A percentile compares a stretch with the other conserved stretches of the same genome.
These are phyloP conservation scores for Teunomyces atbi DNA, from an alignment of 805 yeast genomes.

Conservation along the genomic window DNA sequence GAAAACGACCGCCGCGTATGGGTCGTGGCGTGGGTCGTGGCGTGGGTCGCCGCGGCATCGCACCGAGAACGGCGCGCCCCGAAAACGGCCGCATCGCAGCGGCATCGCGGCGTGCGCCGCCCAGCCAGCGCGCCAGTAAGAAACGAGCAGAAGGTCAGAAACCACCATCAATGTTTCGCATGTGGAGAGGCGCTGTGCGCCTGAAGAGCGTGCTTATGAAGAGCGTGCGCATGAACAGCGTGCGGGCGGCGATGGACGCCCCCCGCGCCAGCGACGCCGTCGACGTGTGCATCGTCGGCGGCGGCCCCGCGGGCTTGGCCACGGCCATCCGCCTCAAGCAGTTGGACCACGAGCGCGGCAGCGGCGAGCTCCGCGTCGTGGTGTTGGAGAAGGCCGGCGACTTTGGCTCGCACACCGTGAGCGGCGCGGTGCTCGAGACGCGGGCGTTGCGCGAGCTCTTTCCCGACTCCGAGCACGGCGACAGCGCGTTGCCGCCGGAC, in stretches of 20 bases:
- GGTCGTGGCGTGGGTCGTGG: too few relatives aligned
- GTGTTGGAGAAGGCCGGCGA: slow-evolving; percentile 91
- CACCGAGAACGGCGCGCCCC: too few relatives aligned
- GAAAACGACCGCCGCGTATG: too few relatives aligned
- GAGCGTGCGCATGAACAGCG: background rate
- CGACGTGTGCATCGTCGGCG: slow-evolving; percentile 95
- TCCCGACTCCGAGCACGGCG: slow-evolving; percentile 64
- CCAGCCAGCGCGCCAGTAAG: background rate
- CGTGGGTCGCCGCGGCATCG: too few relatives aligned
- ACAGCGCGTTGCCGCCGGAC: slow-evolving; percentile 77
- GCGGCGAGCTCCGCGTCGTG: slow-evolving; percentile 75
- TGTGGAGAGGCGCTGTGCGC: too few relatives aligned
- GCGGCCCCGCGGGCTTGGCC: slow-evolving; percentile 96
- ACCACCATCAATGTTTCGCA: too few relatives aligned
- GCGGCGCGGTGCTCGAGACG: slow-evolving; percentile 95
- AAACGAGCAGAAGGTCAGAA: too few relatives aligned
- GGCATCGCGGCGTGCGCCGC: too few relatives aligned
- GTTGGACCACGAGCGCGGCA: slow-evolving; percentile 63
- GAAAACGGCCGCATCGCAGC: too few relatives aligned
- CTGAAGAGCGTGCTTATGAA: too few relatives aligned
- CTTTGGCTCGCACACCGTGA: slow-evolving; percentile 86
- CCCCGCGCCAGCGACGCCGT: slow-evolving; percentile 82
- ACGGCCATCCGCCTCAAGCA: slow-evolving; percentile 90
- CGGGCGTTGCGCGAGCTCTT: slow-evolving; percentile 80
- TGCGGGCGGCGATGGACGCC: slow-evolving; percentile 25